These are phyloP conservation scores for Penicillium sp. DNA, from an alignment of 2,329 filamentous ascomycete species.

Conservation along the genomic window DNA sequence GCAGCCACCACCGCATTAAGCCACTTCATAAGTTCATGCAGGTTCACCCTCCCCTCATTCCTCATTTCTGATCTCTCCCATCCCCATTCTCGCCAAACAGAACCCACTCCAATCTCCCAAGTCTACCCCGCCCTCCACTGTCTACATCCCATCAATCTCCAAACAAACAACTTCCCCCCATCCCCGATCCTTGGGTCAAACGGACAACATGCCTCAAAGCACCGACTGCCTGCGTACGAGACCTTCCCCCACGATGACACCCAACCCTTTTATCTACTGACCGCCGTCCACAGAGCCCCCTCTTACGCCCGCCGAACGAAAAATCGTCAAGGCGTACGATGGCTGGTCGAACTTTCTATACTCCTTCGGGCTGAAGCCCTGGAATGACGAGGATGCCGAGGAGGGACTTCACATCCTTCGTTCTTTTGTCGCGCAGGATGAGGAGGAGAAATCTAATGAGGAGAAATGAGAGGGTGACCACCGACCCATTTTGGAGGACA, in stretches of 20 bases:
- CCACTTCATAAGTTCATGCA: no score
- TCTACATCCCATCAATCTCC: neutral
- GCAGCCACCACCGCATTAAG: no score
- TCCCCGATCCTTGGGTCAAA: neutral
- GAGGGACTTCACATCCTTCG: no score
- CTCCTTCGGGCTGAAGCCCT: constrained; percentile 29
- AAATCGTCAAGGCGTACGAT: constrained; percentile 31
- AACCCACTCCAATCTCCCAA: no score
- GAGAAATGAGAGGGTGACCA: no score
- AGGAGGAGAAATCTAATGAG: no score
- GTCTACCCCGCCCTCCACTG: no score
- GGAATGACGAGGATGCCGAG: constrained; percentile 23
- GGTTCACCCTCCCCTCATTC: no score
- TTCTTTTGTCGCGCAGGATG: no score
- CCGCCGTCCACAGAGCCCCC: constrained; percentile 23
- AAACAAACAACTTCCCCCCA: neutral
- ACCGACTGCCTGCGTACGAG: neutral
- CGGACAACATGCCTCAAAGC: neutral
- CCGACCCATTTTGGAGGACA: no score
- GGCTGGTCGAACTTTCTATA: constrained; percentile 31
- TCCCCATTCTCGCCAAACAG: no score
- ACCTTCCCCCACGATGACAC: neutral
- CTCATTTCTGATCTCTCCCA: no score
- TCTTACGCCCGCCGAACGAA: constrained; percentile 28
- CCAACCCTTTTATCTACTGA: neutral